These are phyloP conservation scores for Didymella segeticola DNA, from an alignment of 2,329 filamentous ascomycete species.

Conservation along the genomic window DNA sequence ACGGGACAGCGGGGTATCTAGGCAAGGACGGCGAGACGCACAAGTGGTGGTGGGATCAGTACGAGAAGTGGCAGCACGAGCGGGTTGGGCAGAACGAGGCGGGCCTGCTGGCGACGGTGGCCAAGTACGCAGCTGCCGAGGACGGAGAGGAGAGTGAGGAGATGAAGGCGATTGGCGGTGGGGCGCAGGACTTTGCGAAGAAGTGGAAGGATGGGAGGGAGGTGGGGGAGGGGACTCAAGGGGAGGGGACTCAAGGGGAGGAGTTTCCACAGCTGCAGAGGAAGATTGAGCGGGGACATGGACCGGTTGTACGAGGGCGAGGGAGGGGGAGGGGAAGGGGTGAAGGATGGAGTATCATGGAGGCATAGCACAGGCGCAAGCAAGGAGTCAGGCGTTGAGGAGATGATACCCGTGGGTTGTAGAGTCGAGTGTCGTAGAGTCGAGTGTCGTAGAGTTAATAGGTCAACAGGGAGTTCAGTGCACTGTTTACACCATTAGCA, in stretches of 20 bases:
- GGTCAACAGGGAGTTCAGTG: too few species aligned
- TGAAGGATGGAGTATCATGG: slow-evolving; percentile 30
- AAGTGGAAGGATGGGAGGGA: slow-evolving; percentile 29
- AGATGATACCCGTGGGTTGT: background rate
- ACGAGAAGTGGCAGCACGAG: slow-evolving; percentile 49
- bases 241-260: too few species aligned
- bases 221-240: slow-evolving; percentile 6
- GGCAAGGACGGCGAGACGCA: slow-evolving; percentile 61
- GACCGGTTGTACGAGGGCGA: slow-evolving; percentile 31
- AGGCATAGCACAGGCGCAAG: slow-evolving; percentile 16
- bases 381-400: background rate
- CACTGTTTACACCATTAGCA: too few species aligned
- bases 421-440: too few species aligned
- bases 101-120: slow-evolving; percentile 27
- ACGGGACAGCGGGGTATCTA: slow-evolving; percentile 56
- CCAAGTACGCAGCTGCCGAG: slow-evolving; percentile 33
- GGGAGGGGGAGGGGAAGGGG: slow-evolving; percentile 19
- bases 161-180: slow-evolving; percentile 41
- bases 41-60: slow-evolving; percentile 61
- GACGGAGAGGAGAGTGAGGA: slow-evolving; percentile 33
- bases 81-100: slow-evolving; percentile 28
- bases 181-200: slow-evolving; percentile 42
- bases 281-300: slow-evolving; percentile 38
- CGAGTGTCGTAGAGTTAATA: too few species aligned
- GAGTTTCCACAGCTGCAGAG: slow-evolving; percentile 11